Percentiles rank a stretch among this genome's conserved stretches.
These are phyloP conservation scores for Senna siamea DNA, from an alignment of 306 rosid genomes.

Conservation along the genomic window DNA sequence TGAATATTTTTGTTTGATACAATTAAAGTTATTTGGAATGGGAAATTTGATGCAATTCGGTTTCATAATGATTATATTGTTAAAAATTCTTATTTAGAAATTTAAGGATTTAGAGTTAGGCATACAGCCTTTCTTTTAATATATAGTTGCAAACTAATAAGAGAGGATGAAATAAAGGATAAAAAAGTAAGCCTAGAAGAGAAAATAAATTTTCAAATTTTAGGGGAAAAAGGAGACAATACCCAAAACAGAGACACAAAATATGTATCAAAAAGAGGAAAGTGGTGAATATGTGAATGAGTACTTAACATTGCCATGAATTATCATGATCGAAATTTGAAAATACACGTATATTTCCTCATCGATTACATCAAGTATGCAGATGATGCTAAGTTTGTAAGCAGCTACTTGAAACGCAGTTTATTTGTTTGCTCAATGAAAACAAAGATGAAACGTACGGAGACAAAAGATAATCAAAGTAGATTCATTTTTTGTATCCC, in stretches of 20 bases:
- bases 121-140: too few relatives aligned
- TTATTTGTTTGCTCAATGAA: neutral
- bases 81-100: too few relatives aligned
- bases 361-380: neutral
- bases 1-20: too few relatives aligned
- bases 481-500: conserved; percentile 43
- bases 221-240: neutral
- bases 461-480: conserved; percentile 29
- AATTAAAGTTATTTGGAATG: too few relatives aligned
- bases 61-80: too few relatives aligned
- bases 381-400: neutral
- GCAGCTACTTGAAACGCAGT: neutral
- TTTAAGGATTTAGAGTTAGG: too few relatives aligned
- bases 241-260: neutral
- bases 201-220: neutral
- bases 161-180: too few relatives aligned
- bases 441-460: neutral
- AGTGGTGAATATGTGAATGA: neutral
- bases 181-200: too few relatives aligned
- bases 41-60: too few relatives aligned
- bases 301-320: neutral
- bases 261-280: neutral
- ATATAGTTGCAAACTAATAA: too few relatives aligned
- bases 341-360: neutral
- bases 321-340: neutral